phyloP scores from a whole-genome alignment of 2,329 filamentous ascomycete genomes.

The Colletotrichum sojae region DNA sequence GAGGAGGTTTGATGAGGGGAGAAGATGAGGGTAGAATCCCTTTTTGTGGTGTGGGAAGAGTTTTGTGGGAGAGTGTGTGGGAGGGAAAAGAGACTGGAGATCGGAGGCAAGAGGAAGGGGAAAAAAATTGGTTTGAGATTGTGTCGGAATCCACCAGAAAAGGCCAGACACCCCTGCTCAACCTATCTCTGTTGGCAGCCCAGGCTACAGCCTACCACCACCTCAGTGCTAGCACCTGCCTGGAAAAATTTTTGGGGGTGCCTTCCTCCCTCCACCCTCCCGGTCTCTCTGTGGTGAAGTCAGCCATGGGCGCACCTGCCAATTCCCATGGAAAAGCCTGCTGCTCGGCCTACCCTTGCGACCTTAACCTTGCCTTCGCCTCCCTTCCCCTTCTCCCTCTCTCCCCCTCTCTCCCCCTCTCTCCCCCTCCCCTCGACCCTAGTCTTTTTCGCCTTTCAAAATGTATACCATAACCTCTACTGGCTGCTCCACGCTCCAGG shows the following conservation, averaged over 20 bases:
- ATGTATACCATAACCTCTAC: background rate
- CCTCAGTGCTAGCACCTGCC: conserved; percentile 3
- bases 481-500: conserved; percentile 23
- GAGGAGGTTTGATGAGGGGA: conserved; percentile 43
- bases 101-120: conserved; percentile 50
- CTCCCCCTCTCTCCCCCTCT: background rate
- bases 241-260: conserved; percentile 22
- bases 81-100: conserved; percentile 46
- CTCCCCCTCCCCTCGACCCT: background rate
- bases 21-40: conserved; percentile 45
- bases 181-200: conserved; percentile 18
- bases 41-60: conserved; percentile 48
- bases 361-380: no score
- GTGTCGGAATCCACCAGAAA: conserved; percentile 45
- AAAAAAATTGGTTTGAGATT: conserved; percentile 52
- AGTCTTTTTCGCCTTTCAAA: background rate
- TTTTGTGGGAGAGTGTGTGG: conserved; percentile 43
- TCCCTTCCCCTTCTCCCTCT: no score
- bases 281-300: conserved; percentile 3
- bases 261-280: conserved; percentile 35
- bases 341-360: conserved; percentile 10
- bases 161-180: conserved; percentile 48
- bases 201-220: background rate
- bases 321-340: background rate
- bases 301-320: conserved; percentile 13